Base-by-base conservation (phyloP, 306 rosid species). In the Pachyrhizus erosus region DNA sequence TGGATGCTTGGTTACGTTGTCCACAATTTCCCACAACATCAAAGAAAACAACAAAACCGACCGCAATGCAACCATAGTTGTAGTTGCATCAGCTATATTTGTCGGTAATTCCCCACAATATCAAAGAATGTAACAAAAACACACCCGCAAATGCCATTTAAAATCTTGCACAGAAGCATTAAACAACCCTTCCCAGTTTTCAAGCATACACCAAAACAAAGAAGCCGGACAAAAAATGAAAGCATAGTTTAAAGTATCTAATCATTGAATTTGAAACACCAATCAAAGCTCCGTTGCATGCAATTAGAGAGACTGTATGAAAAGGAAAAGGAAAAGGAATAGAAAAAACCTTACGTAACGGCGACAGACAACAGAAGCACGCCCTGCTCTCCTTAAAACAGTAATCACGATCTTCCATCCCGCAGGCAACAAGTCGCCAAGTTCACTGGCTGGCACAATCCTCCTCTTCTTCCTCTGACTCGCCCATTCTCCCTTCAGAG, bases 341-440 rank as follows among this genome's bases (percentile, higher is more conserved):
- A n/a, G 77, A 37, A 31, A 51, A 61, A 82, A 93, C 97, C 97
- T 93, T 87, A 88, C 52, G 78, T 90, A 90, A 84, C 89, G 87
- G 81, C 93, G 89, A 81, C 97, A 91, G 78, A 82, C 23, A 29
- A 88, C 57, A 23, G 83, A 85, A 20, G 80, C 80, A 1, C 34
- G 90, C 27, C 86, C 85, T 31, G 86, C 93, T 77, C 81, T 84
- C 80, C 76, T 91, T 88, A 84, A 77, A 69, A 91, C 74, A 80
- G 80, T 51, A 27, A 92, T 88, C 78, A 91, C 39, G n/a, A 94
- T 82, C 84, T 88, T 91, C 94, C 97, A 91, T 9, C 89, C 89
- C 17, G 57, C 24, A 2, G 98, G 98, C 76, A 92, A 73, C 58
- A 60, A 31, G 65, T 84, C 72, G 7, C 91, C 82, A 3, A 93